Conservation (phyloP, 2,329 filamentous ascomycete species). For the Metarhizium album region DNA sequence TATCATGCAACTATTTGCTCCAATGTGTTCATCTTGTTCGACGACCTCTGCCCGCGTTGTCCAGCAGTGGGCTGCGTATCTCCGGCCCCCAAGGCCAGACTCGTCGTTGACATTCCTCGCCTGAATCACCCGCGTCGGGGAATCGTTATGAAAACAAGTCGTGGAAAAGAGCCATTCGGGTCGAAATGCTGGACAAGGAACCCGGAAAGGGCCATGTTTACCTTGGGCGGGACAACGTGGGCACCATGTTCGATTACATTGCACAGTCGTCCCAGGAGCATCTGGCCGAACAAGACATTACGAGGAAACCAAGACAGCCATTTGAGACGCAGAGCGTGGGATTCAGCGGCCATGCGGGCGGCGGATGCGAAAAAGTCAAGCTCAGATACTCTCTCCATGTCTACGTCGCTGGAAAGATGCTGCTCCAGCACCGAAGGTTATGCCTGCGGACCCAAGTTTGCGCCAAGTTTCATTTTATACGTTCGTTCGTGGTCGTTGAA, state of each 20-base stretch:
- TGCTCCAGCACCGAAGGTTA: too few relatives aligned
- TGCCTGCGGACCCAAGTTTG: too few relatives aligned
- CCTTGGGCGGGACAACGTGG: conserved; percentile 15
- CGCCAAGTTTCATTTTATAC: too few relatives aligned
- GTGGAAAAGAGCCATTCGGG: conserved; percentile 13
- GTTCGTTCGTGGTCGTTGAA: too few relatives aligned
- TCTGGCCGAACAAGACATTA: conserved; percentile 12
- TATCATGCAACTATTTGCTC: conserved; percentile 24
- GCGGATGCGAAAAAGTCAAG: not conserved
- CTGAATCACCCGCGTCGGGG: not conserved
- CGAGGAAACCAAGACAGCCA: conserved; percentile 12
- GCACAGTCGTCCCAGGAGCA: conserved; percentile 6
- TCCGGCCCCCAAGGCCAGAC: conserved; percentile 8
- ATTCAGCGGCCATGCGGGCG: not conserved
- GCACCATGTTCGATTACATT: conserved; percentile 18
- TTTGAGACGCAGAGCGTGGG: conserved; percentile 23
- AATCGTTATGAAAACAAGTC: not conserved
- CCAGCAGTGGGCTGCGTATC: conserved; percentile 18
- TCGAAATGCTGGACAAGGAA: conserved; percentile 15
- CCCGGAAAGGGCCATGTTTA: conserved; percentile 14
- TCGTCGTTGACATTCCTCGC: not conserved
- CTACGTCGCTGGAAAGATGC: not conserved
- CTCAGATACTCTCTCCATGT: not conserved
- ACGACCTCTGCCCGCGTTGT: conserved; percentile 11
- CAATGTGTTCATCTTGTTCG: conserved; percentile 20